Evolutionary conservation across 139 green algal species (phyloP), one percentile per base, ranked within the genome.

Genomic region (Diplosphaera chodatii): DNA sequence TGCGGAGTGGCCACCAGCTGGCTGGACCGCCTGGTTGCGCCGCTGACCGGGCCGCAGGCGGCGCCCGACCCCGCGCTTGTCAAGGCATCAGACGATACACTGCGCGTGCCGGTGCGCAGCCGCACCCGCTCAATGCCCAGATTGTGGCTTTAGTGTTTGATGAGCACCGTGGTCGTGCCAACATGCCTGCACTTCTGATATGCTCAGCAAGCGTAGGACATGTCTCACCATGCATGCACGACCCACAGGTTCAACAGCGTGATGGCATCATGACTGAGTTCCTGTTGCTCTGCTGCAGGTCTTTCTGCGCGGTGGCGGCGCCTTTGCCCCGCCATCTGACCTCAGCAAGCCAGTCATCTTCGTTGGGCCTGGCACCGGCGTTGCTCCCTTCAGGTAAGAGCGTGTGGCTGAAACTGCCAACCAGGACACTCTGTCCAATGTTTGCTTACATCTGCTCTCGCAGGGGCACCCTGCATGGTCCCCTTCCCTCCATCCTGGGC

Each of bases 341-440:
- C 69, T 92, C 30, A 67, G 70, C 21, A 73, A 65, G 13, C 91
- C 91, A 0, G 59, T 92, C 55, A 76, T 98, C 62, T 94, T 97
- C 88, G 87, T 97, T 16, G 92, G 92, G 1, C 92, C 92, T 0
- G 92, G 92, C 64, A 97, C 92, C 1, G 92, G 92, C 1, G 89
- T 97, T 40, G 85, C 87, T 6, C 91, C 91, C 29, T 94, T 94
- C 82, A 78, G 48, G 48, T 59, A 25, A 25, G n/a, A n/a, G n/a
- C n/a, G n/a, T n/a, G n/a, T n/a, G n/a, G n/a, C n/a, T n/a, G n/a
- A n/a, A n/a, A n/a, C n/a, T n/a, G n/a, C n/a, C n/a, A n/a, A n/a
- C n/a, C n/a, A n/a, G n/a, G n/a, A n/a, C n/a, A n/a, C n/a, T n/a
- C n/a, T n/a, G n/a, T n/a, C n/a, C n/a, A n/a, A n/a, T n/a, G n/a